phyloP scores from a whole-genome alignment of 75 land plant species.

The Sequoia sempervirens region DNA sequence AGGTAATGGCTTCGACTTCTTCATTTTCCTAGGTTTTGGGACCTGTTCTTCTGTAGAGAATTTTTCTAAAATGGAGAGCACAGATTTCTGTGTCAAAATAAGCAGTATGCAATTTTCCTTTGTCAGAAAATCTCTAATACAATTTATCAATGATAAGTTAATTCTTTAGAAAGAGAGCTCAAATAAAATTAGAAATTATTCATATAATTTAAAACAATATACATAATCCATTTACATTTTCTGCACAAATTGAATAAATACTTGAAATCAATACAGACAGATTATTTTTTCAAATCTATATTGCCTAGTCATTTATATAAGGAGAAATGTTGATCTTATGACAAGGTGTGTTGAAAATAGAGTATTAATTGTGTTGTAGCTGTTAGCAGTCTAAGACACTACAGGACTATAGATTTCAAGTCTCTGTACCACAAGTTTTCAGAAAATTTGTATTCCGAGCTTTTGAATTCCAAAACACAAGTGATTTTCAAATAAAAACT shows the following conservation, averaged over 20 bases:
- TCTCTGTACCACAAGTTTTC: no score
- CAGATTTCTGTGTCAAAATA: constrained; percentile 71
- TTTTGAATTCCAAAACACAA: no score
- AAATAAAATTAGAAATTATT: neutral
- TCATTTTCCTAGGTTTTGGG: constrained; percentile 29
- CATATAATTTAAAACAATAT: neutral
- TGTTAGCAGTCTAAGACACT: neutral
- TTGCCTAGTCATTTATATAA: neutral
- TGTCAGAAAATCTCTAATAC: neutral
- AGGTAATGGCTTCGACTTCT: constrained; percentile 18
- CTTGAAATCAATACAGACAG: neutral
- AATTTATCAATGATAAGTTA: neutral
- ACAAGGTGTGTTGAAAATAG: neutral
- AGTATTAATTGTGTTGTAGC: no score
- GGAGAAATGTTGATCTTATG: neutral
- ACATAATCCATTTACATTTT: neutral
- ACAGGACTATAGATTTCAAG: no score
- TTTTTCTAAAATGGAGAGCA: constrained; percentile 59
- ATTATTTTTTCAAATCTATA: neutral
- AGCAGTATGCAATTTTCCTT: neutral
- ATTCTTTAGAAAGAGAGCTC: neutral
- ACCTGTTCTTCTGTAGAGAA: constrained; percentile 32
- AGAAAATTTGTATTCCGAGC: no score
- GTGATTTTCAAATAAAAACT: no score
- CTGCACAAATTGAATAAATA: neutral